Evolutionary conservation across 2,329 filamentous ascomycete genomes (phyloP).

Genomic region (Talaromyces piceae): DNA sequence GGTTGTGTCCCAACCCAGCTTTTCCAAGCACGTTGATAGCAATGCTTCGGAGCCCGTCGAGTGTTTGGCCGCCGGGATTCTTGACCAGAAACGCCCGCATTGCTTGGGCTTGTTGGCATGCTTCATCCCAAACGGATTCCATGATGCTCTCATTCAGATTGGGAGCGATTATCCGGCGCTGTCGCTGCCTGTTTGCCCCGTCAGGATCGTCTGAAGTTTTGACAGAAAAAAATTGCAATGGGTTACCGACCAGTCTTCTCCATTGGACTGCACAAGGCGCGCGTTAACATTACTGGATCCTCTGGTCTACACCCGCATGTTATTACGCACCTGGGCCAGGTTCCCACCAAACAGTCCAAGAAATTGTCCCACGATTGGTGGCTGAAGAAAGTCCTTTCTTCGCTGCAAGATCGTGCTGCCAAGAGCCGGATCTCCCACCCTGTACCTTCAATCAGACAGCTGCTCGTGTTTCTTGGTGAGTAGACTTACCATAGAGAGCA

Average conservation of each 20-base stretch:
- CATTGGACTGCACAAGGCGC: conserved; percentile 16
- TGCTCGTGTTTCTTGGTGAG: too few species aligned
- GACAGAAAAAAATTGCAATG: background rate
- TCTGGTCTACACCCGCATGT: background rate
- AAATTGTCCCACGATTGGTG: conserved; percentile 19
- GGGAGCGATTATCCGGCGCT: conserved; percentile 30
- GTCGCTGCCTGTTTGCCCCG: conserved; percentile 19
- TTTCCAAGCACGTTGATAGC: conserved; percentile 33
- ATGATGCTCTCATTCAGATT: conserved; percentile 32
- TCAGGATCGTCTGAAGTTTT: background rate
- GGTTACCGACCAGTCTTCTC: conserved; percentile 20
- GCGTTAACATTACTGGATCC: background rate
- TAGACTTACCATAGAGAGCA: conserved; percentile 12
- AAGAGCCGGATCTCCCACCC: conserved; percentile 26
- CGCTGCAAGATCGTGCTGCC: conserved; percentile 24
- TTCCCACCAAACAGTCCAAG: conserved; percentile 30
- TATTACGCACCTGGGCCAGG: conserved; percentile 22
- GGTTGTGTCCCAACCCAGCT: conserved; percentile 27
- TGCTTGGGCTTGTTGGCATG: conserved; percentile 20
- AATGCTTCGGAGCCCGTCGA: conserved; percentile 23
- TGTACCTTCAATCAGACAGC: background rate
- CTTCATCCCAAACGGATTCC: conserved; percentile 28
- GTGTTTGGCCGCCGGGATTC: conserved; percentile 18
- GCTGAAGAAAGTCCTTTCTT: conserved; percentile 29
- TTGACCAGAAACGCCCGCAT: conserved; percentile 25